Conservation (phyloP, 2,329 filamentous ascomycete species). For the Aureobasidium vineae region DNA sequence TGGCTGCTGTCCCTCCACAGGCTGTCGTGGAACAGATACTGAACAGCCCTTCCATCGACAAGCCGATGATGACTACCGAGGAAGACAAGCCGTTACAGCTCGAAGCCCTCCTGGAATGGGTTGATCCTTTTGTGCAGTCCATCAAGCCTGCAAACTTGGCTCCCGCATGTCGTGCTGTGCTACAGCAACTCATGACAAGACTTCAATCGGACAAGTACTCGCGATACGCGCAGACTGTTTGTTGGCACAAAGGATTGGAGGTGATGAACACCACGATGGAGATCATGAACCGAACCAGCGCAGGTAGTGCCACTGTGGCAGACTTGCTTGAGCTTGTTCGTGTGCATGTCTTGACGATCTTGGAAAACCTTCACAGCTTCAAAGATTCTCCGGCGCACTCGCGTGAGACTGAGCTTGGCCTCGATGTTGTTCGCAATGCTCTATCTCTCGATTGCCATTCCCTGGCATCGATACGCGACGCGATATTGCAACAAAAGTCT, state of each 20-base stretch:
- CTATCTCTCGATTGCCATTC: constrained; percentile 70
- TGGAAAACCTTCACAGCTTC: constrained; percentile 38
- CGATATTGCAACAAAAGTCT: constrained; percentile 59
- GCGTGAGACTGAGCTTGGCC: constrained; percentile 45
- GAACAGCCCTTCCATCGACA: constrained; percentile 64
- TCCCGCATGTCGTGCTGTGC: constrained; percentile 75
- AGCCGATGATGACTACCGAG: constrained; percentile 56
- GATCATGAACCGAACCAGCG: constrained; percentile 31
- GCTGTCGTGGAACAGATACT: constrained; percentile 83
- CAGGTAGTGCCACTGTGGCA: constrained; percentile 46
- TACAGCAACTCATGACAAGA: constrained; percentile 69
- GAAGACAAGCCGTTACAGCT: constrained; percentile 57
- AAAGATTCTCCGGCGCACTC: constrained; percentile 30
- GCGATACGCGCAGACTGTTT: constrained; percentile 58
- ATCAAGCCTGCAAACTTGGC: constrained; percentile 72
- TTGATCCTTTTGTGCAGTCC: constrained; percentile 72
- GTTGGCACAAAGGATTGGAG: constrained; percentile 63
- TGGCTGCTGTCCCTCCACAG: constrained; percentile 75
- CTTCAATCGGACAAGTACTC: constrained; percentile 58
- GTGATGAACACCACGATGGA: constrained; percentile 43
- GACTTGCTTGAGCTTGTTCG: constrained; percentile 65
- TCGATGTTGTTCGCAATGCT: constrained; percentile 65
- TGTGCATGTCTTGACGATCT: constrained; percentile 51
- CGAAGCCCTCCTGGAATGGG: constrained; percentile 69
- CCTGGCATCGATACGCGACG: constrained; percentile 65